A percentile compares a stretch with the other conserved stretches of the same genome.
Conservation (phyloP, 805 yeast species). For the Ogataea parapolymorpha region DNA sequence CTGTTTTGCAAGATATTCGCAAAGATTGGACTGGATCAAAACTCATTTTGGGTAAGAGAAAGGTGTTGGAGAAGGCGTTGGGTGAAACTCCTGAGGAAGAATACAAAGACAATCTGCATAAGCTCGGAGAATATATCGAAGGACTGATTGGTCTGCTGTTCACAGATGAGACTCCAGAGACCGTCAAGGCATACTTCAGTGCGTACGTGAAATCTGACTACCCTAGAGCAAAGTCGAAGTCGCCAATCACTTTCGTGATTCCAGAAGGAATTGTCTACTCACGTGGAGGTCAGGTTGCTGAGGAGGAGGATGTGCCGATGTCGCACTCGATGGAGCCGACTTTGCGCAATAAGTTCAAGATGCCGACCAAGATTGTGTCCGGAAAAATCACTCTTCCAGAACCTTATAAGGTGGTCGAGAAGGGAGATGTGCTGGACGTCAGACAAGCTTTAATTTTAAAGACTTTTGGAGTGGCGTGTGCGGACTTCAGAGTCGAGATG, state of each 20-base stretch:
- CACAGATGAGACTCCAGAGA: constrained; percentile 83
- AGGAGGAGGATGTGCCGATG: constrained; percentile 94
- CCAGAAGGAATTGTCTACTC: constrained; percentile 93
- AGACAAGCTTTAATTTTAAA: constrained; percentile 89
- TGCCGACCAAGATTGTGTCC: constrained; percentile 85
- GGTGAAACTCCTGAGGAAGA: constrained; percentile 89
- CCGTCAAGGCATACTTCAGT: constrained; percentile 85
- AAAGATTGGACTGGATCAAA: constrained; percentile 91
- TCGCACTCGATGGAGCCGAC: constrained; percentile 95
- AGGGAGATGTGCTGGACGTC: constrained; percentile 81
- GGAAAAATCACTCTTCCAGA: constrained; percentile 81
- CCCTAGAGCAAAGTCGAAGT: constrained; percentile 81
- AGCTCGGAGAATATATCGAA: constrained; percentile 56
- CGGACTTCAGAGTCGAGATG: constrained; percentile 81
- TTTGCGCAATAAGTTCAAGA: constrained; percentile 79
- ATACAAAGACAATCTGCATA: constrained; percentile 77
- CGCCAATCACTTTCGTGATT: constrained; percentile 79
- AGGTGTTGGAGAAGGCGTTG: constrained; percentile 87
- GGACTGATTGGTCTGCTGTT: constrained; percentile 88
- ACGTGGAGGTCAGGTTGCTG: constrained; percentile 88
- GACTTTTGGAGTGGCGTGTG: constrained; percentile 92
- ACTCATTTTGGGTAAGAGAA: constrained; percentile 85
- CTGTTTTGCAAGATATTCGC: constrained; percentile 90
- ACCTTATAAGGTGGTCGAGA: constrained; percentile 74
- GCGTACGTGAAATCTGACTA: constrained; percentile 77